Evolutionary conservation across 2,329 filamentous ascomycete species (phyloP), one percentile per base, ranked within the genome.

Genomic region (Drechslerella dactyloides): DNA sequence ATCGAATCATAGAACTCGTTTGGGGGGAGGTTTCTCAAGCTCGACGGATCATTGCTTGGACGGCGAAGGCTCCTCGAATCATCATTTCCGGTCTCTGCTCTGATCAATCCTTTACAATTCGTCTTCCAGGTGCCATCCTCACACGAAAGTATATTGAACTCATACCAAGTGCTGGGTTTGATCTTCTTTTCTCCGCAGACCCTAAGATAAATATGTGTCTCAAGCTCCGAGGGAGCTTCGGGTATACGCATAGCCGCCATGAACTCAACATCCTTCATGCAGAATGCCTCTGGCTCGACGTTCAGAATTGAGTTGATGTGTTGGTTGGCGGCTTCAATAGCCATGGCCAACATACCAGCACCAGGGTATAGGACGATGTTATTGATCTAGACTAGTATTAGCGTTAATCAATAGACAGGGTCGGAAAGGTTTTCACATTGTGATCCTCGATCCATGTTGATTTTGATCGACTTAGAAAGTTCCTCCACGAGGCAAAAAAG

Each of bases 1-100:
- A 82, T 75, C 2, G 78, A 76, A 1, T 79, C 73, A 66, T 81
- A 77, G 27, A 77, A 74, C 1, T 60, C 37, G 7, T 73, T 46
- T 13, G 69, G 3, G 4, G 62, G 54, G 24, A 66, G 4, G 0
- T 48, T 15, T 1, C 24, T 54, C 11, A 17, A 17, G n/a, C 13
- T 46, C 17, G n/a, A 19, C 27, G 27, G 8, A 8, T 5, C 17
- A 46, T 27, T 2, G n/a, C n/a, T 33, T 17, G 19, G 1, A n/a
- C 2, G 57, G n/a, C n/a, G 5, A 13, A 17, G 27, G 19, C 10
- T 10, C 8, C 56, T 37, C 17, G n/a, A 21, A 17, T 13, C 21
- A 2, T 52, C 40, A 10, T 42, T n/a, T 0, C 42, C 46, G 21
- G 17, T 23, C 27, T 68, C 63, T 1, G 56, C 55, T 19, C 50